Evolutionary conservation across 2,329 filamentous ascomycete genomes (phyloP).

Genomic region (Helotiales sp.): DNA sequence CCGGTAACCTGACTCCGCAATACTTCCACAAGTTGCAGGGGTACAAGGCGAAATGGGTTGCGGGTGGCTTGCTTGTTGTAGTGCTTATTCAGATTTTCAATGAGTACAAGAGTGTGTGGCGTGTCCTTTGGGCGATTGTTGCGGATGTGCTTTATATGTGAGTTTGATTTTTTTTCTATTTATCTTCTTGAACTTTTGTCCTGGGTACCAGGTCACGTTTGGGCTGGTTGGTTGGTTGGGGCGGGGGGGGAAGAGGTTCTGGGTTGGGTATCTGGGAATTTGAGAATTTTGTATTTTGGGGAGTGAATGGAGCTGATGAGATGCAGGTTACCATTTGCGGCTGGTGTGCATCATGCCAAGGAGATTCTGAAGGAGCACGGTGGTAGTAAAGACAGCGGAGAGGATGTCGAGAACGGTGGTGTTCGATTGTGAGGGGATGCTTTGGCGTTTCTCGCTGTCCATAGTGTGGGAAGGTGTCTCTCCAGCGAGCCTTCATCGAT

Average conservation of each 20-base stretch:
- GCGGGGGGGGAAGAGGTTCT: not conserved
- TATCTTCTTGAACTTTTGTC: not conserved
- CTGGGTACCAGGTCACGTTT: too few relatives aligned
- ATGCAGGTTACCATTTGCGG: not conserved
- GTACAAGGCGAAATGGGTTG: conserved; percentile 9
- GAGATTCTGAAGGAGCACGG: not conserved
- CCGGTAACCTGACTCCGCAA: not conserved
- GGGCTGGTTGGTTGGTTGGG: too few relatives aligned
- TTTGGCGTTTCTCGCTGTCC: not conserved
- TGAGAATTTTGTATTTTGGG: not conserved
- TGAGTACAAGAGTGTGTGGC: not conserved
- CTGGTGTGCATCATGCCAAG: conserved; percentile 6
- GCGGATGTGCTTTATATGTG: conserved; percentile 7
- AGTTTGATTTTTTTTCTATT: not conserved
- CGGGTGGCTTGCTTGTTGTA: not conserved
- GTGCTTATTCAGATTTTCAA: not conserved
- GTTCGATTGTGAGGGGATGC: not conserved
- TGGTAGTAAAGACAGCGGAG: not conserved
- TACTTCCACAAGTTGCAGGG: conserved; percentile 4
- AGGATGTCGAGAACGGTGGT: not conserved
- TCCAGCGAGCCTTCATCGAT: too few relatives aligned
- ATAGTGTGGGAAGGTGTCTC: not conserved
- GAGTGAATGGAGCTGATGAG: not conserved
- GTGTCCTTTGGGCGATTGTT: not conserved
- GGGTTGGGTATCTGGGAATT: not conserved